Conservation (phyloP, 768 basidiomycete genomes). For the Russula abietina region DNA sequence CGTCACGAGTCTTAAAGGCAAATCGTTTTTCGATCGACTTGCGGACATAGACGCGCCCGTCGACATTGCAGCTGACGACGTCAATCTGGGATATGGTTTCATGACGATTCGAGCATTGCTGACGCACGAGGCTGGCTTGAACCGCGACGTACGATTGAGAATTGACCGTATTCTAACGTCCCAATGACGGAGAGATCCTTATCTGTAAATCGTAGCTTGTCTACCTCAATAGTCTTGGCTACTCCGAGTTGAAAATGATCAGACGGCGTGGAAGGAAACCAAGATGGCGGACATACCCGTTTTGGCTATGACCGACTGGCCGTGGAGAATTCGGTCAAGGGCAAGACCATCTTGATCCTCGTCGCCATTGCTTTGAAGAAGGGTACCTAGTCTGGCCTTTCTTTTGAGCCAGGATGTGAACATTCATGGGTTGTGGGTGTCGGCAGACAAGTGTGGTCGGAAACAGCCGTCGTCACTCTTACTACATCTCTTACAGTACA, state of each 20-base stretch:
- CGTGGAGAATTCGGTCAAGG: conserved; percentile 69
- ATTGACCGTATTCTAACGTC: conserved; percentile 80
- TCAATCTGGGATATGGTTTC: conserved; percentile 54
- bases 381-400: conserved; percentile 53
- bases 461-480: background rate
- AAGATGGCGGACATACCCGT: conserved; percentile 48
- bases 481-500: background rate
- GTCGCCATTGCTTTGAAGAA: conserved; percentile 51
- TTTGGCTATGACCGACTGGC: conserved; percentile 68
- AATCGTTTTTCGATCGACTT: conserved; percentile 78
- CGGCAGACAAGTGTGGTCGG: background rate
- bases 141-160: conserved; percentile 58
- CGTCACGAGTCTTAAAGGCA: conserved; percentile 67
- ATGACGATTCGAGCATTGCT: conserved; percentile 2
- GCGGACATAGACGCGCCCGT: conserved; percentile 72
- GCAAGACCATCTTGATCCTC: conserved; percentile 62
- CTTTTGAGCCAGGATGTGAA: conserved; percentile 60
- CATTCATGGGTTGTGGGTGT: conserved; percentile 35
- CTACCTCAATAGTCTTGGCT: conserved; percentile 70
- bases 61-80: conserved; percentile 66
- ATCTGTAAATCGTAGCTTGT: conserved; percentile 64
- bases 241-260: background rate
- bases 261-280: background rate
- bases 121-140: background rate
- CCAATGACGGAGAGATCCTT: conserved; percentile 63